Evolutionary conservation across 202 grass and related monocot genomes (phyloP), one percentile per base, ranked within the genome.

Genomic region (Zoysia matrella): DNA sequence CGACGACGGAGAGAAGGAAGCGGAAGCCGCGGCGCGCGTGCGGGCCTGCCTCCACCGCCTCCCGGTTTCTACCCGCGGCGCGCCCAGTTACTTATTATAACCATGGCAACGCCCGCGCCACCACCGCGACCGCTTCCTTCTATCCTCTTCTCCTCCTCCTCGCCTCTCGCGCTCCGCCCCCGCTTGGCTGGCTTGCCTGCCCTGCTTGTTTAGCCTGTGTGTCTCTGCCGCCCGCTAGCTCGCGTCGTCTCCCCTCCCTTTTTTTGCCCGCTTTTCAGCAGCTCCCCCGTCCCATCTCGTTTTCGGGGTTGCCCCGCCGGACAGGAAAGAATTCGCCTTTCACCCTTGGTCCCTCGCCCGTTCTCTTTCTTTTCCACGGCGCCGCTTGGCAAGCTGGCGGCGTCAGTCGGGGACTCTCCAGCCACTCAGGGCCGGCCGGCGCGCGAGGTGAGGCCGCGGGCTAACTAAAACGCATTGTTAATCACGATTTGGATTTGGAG

Each of bases 11-110:
- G 12, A 55, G 11, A 9, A 48, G 7, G 68, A 56, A 54, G 69
- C 55, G 43, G 67, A 61, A 73, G 67, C 78, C 73, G 67, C 87
- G 58, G 77, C 74, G 52, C 3, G 52, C 12, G 55, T 22, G 22
- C 22, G 22, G 22, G 57, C 57, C 82, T 55, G 74, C 58, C 74
- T 84, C 83, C 83, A 67, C 83, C 53, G 70, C 80, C 82, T 61
- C 67, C 81, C 86, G 56, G 74, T 83, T 86, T 90, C 88, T 75
- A 79, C 74, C 83, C 87, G 78, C 87, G 67, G 42, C 78, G 67
- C 52, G 67, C 60, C 6, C 78, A 67, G 87, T 89, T 89, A 86
- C 83, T 80, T 88, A 62, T 82, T 86, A 85, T 89, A 89, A 89
- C 82, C 60, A 76, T 71, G 62, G 10, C 40, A 2, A 61, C 58